phyloP scores from a whole-genome alignment of 257 asterid species.

The Nicotiana sylvestris region DNA sequence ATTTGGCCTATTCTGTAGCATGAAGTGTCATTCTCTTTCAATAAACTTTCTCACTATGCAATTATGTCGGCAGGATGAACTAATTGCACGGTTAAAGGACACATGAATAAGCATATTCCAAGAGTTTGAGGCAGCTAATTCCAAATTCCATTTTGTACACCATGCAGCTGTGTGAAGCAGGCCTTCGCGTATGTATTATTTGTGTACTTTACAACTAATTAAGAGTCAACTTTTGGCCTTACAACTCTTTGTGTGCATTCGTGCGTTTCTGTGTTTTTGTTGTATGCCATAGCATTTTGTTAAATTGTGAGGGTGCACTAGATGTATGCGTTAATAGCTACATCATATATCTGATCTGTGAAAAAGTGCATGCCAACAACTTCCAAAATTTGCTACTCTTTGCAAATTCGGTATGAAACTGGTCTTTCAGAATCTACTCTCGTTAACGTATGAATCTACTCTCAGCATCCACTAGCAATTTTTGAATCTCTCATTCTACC shows the following conservation, averaged over 20 bases:
- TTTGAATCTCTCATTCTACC: background rate
- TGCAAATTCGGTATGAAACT: background rate
- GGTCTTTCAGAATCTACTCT: background rate
- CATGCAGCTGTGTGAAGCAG: slow-evolving; percentile 16
- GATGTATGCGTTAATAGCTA: background rate
- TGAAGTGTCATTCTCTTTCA: background rate
- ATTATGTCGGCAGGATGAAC: slow-evolving; percentile 47
- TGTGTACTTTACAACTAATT: slow-evolving; percentile 10
- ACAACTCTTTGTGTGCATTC: slow-evolving; percentile 15
- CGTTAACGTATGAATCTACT: background rate
- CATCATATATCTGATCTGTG: background rate
- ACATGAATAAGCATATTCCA: slow-evolving; percentile 21
- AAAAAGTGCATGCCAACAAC: background rate
- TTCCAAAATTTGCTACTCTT: background rate
- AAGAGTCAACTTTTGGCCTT: background rate
- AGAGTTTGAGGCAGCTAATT: slow-evolving; percentile 18
- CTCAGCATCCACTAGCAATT: background rate
- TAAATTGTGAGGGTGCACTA: background rate
- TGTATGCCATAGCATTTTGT: slow-evolving; percentile 4
- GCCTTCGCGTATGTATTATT: background rate
- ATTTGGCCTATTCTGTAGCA: background rate
- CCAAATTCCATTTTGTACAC: slow-evolving; percentile 11
- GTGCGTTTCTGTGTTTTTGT: background rate
- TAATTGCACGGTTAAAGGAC: slow-evolving; percentile 54
- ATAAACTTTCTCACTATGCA: background rate